Conservation (phyloP, 768 basidiomycete species). For the Pleurotus pulmonarius region DNA sequence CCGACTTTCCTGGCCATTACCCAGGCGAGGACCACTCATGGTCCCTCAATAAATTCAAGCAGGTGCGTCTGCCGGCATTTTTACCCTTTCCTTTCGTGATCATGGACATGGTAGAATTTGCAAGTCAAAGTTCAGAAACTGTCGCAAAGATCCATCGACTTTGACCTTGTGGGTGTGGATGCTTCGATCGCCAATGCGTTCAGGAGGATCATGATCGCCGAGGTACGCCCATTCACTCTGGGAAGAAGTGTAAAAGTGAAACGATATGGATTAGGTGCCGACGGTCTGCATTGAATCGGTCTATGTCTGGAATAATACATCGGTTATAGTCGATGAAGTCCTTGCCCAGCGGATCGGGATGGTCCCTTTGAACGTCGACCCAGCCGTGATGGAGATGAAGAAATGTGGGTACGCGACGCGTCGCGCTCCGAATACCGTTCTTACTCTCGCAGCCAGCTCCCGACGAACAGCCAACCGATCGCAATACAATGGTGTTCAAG, state of each 20-base stretch:
- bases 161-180: slow-evolving; percentile 94
- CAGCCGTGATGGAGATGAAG: slow-evolving; percentile 62
- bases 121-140: slow-evolving; percentile 72
- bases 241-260: background rate
- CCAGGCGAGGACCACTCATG: slow-evolving; percentile 84
- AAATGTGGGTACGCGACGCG: slow-evolving; percentile 22
- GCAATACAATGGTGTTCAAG: slow-evolving; percentile 88
- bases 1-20: slow-evolving; percentile 88
- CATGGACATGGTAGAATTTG: slow-evolving; percentile 57
- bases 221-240: slow-evolving; percentile 49
- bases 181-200: slow-evolving; percentile 95
- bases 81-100: background rate
- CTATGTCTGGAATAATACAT: slow-evolving; percentile 93
- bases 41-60: slow-evolving; percentile 69
- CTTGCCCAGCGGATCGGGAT: slow-evolving; percentile 90
- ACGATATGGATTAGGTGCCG: slow-evolving; percentile 59
- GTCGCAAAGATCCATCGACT: slow-evolving; percentile 83
- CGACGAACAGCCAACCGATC: slow-evolving; percentile 70
- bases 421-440: no score
- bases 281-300: slow-evolving; percentile 88
- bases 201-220: slow-evolving; percentile 88
- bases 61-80: slow-evolving; percentile 39
- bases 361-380: slow-evolving; percentile 86
- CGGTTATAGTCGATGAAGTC: slow-evolving; percentile 91
- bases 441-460: slow-evolving; percentile 20